Percentiles rank a stretch among this genome's conserved stretches.
phyloP scores from a whole-genome alignment of 371 early-diverging fungal species.

The Mucor plumbeus region DNA sequence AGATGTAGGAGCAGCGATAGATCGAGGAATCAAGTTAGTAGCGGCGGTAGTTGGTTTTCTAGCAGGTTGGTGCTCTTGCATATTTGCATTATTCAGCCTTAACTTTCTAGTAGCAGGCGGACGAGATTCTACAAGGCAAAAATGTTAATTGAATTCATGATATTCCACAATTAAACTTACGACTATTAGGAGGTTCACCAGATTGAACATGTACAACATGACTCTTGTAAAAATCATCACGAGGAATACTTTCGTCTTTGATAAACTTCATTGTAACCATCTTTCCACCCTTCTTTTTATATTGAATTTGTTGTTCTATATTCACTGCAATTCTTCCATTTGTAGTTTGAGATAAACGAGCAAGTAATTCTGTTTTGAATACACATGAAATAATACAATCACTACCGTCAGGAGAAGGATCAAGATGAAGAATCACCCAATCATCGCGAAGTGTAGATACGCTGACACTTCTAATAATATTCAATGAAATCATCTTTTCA shows the following conservation, averaged over 20 bases:
- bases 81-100: constrained; percentile 10
- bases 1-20: constrained; percentile 16
- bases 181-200: constrained; percentile 73
- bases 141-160: not conserved
- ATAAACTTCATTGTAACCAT: constrained; percentile 75
- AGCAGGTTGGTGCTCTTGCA: constrained; percentile 48
- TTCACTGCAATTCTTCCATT: constrained; percentile 56
- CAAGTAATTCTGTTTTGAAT: constrained; percentile 87
- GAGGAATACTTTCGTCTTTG: constrained; percentile 69
- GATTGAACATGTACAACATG: constrained; percentile 74
- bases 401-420: constrained; percentile 59
- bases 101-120: constrained; percentile 69
- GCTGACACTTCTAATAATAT: constrained; percentile 54
- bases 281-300: constrained; percentile 81
- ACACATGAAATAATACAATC: constrained; percentile 42
- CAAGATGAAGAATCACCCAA: constrained; percentile 77
- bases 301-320: constrained; percentile 62
- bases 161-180: constrained; percentile 24
- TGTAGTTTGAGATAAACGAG: constrained; percentile 59
- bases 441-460: constrained; percentile 78
- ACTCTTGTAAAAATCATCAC: constrained; percentile 74
- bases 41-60: constrained; percentile 39
- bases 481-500: constrained; percentile 56
- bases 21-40: constrained; percentile 18
- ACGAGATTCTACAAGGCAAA: constrained; percentile 43